These are phyloP conservation scores for Termitomyces sp. DNA, from an alignment of 768 basidiomycete genomes.

Conservation along the genomic window DNA sequence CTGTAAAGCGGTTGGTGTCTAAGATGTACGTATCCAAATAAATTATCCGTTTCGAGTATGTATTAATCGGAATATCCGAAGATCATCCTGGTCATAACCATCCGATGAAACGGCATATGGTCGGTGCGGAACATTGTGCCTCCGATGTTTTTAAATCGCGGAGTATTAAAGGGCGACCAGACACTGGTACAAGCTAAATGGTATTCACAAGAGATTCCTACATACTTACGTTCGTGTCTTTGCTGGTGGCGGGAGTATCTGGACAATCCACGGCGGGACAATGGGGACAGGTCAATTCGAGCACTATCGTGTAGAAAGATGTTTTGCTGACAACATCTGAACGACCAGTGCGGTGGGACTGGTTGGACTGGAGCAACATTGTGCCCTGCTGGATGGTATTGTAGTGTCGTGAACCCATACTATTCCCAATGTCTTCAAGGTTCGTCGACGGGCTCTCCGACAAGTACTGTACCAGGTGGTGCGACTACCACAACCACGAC, in stretches of 20 bases:
- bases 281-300: slow-evolving; percentile 31
- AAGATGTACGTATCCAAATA: not conserved
- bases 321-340: not conserved
- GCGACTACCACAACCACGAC: slow-evolving; percentile 21
- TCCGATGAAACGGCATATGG: slow-evolving; percentile 33
- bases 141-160: not conserved
- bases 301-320: not conserved
- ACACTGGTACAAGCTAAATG: not conserved
- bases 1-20: not conserved
- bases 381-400: slow-evolving; percentile 42
- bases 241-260: slow-evolving; percentile 1
- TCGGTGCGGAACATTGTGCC: slow-evolving; percentile 19
- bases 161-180: not conserved
- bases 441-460: slow-evolving; percentile 20
- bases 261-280: slow-evolving; percentile 18
- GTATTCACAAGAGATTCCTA: slow-evolving; percentile 3
- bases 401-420: slow-evolving; percentile 37
- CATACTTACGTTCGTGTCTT: slow-evolving; percentile 4
- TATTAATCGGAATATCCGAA: slow-evolving; percentile 1
- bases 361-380: slow-evolving; percentile 47
- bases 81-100: not conserved
- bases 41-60: slow-evolving; percentile 3
- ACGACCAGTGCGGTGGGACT: slow-evolving; percentile 43
- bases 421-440: slow-evolving; percentile 55
- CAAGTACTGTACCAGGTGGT: slow-evolving; percentile 14